Conservation (phyloP, 768 basidiomycete genomes). For the Boletus reticulatus region DNA sequence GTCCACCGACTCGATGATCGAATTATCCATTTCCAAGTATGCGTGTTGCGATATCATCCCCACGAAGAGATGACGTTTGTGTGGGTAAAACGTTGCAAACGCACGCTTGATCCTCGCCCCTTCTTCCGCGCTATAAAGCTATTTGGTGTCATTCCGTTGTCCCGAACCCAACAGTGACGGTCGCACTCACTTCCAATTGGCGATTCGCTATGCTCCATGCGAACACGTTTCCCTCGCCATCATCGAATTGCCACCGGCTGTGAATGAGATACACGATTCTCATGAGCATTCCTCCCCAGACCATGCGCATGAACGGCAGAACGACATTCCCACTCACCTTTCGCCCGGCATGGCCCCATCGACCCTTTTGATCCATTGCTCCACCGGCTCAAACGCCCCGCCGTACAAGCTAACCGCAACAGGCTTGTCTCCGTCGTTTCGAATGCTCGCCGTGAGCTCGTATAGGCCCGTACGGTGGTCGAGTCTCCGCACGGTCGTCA, state of each 20-base stretch:
- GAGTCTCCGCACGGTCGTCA: conserved; percentile 35
- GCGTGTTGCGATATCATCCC: conserved; percentile 36
- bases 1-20: conserved; percentile 34
- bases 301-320: not conserved
- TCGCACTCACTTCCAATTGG: conserved; percentile 11
- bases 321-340: conserved; percentile 4
- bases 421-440: conserved; percentile 30
- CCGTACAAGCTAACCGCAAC: conserved; percentile 31
- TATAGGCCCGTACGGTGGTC: conserved; percentile 30
- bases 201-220: conserved; percentile 15
- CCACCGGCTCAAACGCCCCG: conserved; percentile 23
- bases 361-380: conserved; percentile 31
- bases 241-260: conserved; percentile 26
- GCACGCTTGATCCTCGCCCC: conserved; percentile 25
- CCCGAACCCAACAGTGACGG: not conserved
- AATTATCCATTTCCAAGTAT: conserved; percentile 35
- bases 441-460: conserved; percentile 31
- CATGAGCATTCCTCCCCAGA: not conserved
- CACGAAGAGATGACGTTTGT: conserved; percentile 34
- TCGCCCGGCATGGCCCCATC: conserved; percentile 12
- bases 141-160: not conserved
- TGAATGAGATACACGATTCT: not conserved
- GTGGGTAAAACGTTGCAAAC: conserved; percentile 34
- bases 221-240: conserved; percentile 21
- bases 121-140: conserved; percentile 31